Conservation (phyloP, 305 asterid genomes). For the Fraxinus angustifolia region DNA sequence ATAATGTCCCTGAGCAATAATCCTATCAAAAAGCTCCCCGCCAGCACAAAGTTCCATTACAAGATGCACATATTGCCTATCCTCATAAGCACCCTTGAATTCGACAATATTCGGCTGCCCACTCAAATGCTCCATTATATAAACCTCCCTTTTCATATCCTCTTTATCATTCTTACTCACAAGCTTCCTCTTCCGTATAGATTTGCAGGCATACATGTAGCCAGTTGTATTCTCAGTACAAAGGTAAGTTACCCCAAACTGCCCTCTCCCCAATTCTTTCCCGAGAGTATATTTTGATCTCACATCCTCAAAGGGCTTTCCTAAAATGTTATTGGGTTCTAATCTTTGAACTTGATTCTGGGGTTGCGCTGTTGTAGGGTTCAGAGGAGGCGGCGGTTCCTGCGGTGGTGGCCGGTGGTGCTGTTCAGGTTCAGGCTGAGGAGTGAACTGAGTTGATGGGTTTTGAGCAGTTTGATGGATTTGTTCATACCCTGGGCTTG, state of each 20-base stretch:
- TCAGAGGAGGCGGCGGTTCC: conserved; percentile 18
- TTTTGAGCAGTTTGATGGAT: conserved; percentile 27
- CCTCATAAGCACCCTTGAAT: conserved; percentile 79
- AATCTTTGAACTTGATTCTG: conserved; percentile 36
- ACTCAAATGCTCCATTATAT: conserved; percentile 82
- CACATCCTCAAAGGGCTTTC: conserved; percentile 71
- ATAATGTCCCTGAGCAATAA: conserved; percentile 77
- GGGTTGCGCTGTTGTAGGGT: conserved; percentile 14
- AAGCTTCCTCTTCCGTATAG: conserved; percentile 69
- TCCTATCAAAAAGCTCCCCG: conserved; percentile 72
- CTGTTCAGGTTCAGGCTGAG: not conserved
- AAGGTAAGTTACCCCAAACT: conserved; percentile 70
- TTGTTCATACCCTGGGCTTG: conserved; percentile 23
- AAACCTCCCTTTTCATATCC: conserved; percentile 82
- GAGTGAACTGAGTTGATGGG: conserved; percentile 23
- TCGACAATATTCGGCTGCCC: conserved; percentile 81
- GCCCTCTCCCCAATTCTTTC: conserved; percentile 78
- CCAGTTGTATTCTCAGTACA: conserved; percentile 60
- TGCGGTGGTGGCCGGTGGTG: conserved; percentile 11
- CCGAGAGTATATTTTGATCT: conserved; percentile 56
- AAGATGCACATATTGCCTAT: conserved; percentile 62
- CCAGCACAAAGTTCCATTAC: conserved; percentile 84
- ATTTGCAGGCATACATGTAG: conserved; percentile 61
- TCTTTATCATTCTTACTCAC: conserved; percentile 69
- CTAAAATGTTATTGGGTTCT: conserved; percentile 58